phyloP scores from a whole-genome alignment of 2,329 filamentous ascomycete species.

The Hyphodiscus sp. region DNA sequence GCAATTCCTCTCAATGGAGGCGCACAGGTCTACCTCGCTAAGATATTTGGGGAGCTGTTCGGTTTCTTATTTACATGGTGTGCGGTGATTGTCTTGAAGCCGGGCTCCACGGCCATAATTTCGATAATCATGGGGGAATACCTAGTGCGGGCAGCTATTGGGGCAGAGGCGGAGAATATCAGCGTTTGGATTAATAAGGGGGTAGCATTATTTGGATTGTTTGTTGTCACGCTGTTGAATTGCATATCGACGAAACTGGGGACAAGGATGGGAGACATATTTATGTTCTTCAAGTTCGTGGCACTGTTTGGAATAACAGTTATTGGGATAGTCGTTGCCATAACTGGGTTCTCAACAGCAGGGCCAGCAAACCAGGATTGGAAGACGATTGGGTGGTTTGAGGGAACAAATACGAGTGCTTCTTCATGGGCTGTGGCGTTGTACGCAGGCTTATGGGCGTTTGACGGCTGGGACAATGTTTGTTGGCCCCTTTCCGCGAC shows the following conservation, averaged over 20 bases:
- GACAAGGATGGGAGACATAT: constrained; percentile 79
- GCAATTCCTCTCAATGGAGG: constrained; percentile 95
- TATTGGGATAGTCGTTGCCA: constrained; percentile 81
- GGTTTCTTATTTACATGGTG: constrained; percentile 98
- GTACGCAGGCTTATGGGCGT: constrained; percentile 95
- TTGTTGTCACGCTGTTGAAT: constrained; percentile 76
- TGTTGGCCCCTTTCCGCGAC: constrained; percentile 32
- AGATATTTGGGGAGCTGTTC: constrained; percentile 89
- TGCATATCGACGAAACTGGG: constrained; percentile 85
- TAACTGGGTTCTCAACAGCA: constrained; percentile 73
- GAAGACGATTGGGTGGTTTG: constrained; percentile 85
- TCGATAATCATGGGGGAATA: constrained; percentile 98
- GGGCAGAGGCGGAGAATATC: constrained; percentile 74
- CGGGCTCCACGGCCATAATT: constrained; percentile 88
- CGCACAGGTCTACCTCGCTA: constrained; percentile 86
- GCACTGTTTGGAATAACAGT: constrained; percentile 82
- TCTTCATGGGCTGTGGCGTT: constrained; percentile 90
- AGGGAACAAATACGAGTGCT: constrained; percentile 70
- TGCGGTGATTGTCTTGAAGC: constrained; percentile 88
- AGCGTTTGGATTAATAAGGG: constrained; percentile 87
- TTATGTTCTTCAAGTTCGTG: constrained; percentile 97
- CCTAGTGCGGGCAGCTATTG: constrained; percentile 78
- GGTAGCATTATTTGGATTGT: constrained; percentile 71
- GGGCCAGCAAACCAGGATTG: constrained; percentile 75
- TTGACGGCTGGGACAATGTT: constrained; percentile 98